Conservation (phyloP, 768 basidiomycete species). For the Fistulinella prunicolor region DNA sequence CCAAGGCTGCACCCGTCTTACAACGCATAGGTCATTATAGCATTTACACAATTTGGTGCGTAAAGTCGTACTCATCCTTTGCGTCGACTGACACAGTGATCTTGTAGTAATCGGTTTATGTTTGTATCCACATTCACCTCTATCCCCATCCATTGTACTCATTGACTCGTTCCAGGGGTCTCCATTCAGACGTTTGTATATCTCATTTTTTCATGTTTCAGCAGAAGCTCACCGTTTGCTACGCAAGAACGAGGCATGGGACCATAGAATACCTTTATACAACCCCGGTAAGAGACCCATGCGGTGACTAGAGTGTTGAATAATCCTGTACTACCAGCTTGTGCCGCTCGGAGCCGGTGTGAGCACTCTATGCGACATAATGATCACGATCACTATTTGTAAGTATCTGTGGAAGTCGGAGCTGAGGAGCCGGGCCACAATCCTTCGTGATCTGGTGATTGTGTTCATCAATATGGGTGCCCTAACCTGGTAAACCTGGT, state of each 20-base stretch:
- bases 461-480: conserved; percentile 17
- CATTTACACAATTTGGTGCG: conserved; percentile 5
- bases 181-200: conserved; percentile 2
- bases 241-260: neutral
- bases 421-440: conserved; percentile 1
- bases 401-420: conserved; percentile 12
- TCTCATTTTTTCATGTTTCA: neutral
- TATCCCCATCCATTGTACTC: neutral
- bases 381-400: conserved; percentile 11
- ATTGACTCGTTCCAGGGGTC: neutral
- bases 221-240: neutral
- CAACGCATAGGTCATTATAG: neutral
- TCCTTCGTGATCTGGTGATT: conserved; percentile 8
- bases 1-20: neutral
- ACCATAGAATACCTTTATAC: conserved; percentile 6
- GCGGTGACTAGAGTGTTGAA: neutral
- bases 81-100: neutral
- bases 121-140: neutral
- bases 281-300: conserved; percentile 4
- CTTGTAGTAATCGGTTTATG: conserved; percentile 8
- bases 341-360: conserved; percentile 2
- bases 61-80: neutral
- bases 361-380: conserved; percentile 12
- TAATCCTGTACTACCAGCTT: neutral
- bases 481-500: conserved; percentile 8